Evolutionary conservation across 2,329 filamentous ascomycete genomes (phyloP), one percentile per base, ranked within the genome.

Genomic region (Chaetomium strumarium): DNA sequence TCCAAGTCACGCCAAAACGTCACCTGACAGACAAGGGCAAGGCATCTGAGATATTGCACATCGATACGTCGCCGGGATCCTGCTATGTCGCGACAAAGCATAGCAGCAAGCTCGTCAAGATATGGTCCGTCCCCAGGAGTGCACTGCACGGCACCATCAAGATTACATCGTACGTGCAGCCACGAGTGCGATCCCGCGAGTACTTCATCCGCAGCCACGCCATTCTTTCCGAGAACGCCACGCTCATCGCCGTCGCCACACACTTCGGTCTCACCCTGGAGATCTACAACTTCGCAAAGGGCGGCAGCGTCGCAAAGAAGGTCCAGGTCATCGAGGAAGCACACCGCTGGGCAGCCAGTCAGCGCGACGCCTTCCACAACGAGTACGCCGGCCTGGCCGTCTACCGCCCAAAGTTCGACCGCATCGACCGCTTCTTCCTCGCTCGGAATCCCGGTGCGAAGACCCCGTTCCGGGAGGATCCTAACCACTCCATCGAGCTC

Each of bases 151-250:
- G 60, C 36, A 59, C 61, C 19, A 66, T 72, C 60, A 73, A 72
- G 42, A 65, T 70, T 30, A 67, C 66, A 1, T 67, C 67, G 1
- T 72, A 72, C 50, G 68, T 69, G 0, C 65, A 68, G 16, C 66
- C 68, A 0, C 66, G 67, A 38, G 61, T 65, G 4, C 66, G 70
- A 1, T 70, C 68, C 1, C 66, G 70, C 44, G 70, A 73, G 34
- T 72, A 71, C 55, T 64, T 72, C 41, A 66, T 73, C 36, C 69
- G 70, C 47, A 71, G 68, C 49, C 70, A 72, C 54, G 63, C 68
- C 17, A 68, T 73, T 45, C 60, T 73, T 7, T 72, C 70, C 3
- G 70, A 72, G 56, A 54, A 64, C 1, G 64, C 62, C 19, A 66
- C 60, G 16, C 62, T 73, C 5, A 62, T 70, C 13, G 70, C 65